phyloP scores from a whole-genome alignment of 1,284 basidiomycete genomes.

The Jaminaea rosea region DNA sequence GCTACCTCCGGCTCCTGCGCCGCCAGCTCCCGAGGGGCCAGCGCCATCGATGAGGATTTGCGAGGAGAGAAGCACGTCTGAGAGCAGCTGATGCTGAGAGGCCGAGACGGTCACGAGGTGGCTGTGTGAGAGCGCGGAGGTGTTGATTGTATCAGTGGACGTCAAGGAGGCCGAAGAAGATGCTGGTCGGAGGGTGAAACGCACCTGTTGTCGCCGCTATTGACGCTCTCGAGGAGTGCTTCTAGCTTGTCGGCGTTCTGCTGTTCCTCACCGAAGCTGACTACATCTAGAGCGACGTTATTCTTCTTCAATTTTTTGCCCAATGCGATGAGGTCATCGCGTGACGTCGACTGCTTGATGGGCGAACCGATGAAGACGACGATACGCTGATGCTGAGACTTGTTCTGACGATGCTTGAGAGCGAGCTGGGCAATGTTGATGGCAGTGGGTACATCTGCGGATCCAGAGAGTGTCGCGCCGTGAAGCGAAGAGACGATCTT shows the following conservation, averaged over 20 bases:
- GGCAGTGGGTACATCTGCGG: conserved; percentile 74
- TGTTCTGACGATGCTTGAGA: conserved; percentile 95
- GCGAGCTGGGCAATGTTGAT: conserved; percentile 87
- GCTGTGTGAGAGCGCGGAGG: conserved; percentile 9
- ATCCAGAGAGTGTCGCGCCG: conserved; percentile 64
- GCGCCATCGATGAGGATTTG: conserved; percentile 74
- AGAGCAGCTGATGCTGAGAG: conserved; percentile 64
- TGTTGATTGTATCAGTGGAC: too few species aligned
- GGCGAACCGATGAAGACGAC: conserved; percentile 89
- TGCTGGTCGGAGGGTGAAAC: conserved; percentile 26
- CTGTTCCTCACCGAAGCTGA: conserved; percentile 61
- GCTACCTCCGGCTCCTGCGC: conserved; percentile 46
- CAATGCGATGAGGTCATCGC: conserved; percentile 57
- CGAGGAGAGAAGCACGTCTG: conserved; percentile 72
- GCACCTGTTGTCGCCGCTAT: conserved; percentile 71
- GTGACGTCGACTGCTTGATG: conserved; percentile 25
- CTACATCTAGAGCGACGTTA: conserved; percentile 88
- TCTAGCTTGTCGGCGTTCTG: conserved; percentile 57
- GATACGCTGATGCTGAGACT: conserved; percentile 90
- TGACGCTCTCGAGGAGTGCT: conserved; percentile 68
- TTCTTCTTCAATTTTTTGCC: conserved; percentile 99
- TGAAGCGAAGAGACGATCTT: conserved; percentile 78
- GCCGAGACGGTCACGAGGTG: conserved; percentile 75
- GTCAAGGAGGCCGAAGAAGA: neutral
- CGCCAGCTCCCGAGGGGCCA: conserved; percentile 35